Percentiles rank a stretch among this genome's conserved stretches.
These are phyloP conservation scores for Leccinum pallidistipes DNA, from an alignment of 1,284 basidiomycete species.

Conservation along the genomic window DNA sequence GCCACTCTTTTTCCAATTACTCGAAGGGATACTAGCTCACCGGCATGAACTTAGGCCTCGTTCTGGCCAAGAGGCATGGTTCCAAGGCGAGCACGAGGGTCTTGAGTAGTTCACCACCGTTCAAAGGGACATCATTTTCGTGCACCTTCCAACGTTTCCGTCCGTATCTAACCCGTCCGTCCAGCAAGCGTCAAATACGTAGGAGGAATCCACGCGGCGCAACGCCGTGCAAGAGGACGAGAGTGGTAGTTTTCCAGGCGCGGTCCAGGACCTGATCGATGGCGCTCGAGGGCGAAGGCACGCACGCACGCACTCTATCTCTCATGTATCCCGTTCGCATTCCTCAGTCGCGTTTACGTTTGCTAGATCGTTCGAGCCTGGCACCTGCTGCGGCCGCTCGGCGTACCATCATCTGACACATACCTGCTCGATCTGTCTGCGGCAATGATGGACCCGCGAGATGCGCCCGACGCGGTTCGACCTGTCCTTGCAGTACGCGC, in stretches of 20 bases:
- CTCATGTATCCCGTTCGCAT: neutral
- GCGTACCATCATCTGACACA: conserved; percentile 93
- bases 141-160: neutral
- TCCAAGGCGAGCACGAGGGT: too few relatives aligned
- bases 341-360: conserved; percentile 6
- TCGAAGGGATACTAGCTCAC: too few relatives aligned
- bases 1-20: too few relatives aligned
- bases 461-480: conserved; percentile 94
- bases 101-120: too few relatives aligned
- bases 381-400: conserved; percentile 71
- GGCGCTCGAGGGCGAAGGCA: conserved; percentile 82
- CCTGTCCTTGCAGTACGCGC: conserved; percentile 85
- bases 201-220: conserved; percentile 92
- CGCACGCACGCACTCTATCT: conserved; percentile 16
- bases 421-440: conserved; percentile 91
- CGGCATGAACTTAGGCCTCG: too few relatives aligned
- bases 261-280: conserved; percentile 88
- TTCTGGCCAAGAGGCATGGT: too few relatives aligned
- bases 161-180: conserved; percentile 7
- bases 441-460: conserved; percentile 92
- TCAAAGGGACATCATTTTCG: neutral
- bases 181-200: conserved; percentile 78
- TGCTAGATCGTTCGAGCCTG: conserved; percentile 71
- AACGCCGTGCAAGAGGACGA: conserved; percentile 97
- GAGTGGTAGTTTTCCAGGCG: conserved; percentile 84